Evolutionary conservation across 2,329 filamentous ascomycete species (phyloP), one percentile per base, ranked within the genome.

Genomic region (Rutstroemia sp.): DNA sequence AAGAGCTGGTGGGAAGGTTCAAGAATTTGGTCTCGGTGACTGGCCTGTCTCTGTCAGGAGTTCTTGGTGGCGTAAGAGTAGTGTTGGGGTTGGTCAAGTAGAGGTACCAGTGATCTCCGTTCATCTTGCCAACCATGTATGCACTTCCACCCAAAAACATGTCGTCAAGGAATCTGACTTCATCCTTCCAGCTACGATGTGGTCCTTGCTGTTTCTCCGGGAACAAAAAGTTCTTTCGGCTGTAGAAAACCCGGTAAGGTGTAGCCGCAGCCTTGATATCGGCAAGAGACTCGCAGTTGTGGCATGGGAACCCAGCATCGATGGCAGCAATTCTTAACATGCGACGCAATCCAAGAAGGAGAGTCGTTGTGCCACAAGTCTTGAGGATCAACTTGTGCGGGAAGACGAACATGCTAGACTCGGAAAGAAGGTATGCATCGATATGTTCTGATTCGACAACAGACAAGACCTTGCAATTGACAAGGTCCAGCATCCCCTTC

Each of bases 61-160:
- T 95, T 30, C 85, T 79, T 56, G 92, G 92, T 5, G 92, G 91
- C 0, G 92, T 95, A 62, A 95, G 77, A 54, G 82, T 77, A 49
- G 82, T 86, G 70, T 87, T 86, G 18, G 94, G 92, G 52, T 90
- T 90, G 12, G 94, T 97, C 67, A 97, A 86, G 75, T 99, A 99
- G 56, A 99, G 78, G 71, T 97, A 97, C 94, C 94, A 99, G 68
- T 99, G 94, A 72, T 99, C 94, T 58, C 94, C 92, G 66, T 99
- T 99, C 92, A 97, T 97, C 76, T 96, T 97, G 69, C 94, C 94
- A 63, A 99, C 95, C 92, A 97, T 96, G 73, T 99, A 99, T 51
- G 94, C 94, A 72, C 92, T 97, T 55, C 94, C 94, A 56, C 89
- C 87, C 60, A 88, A 79, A 71, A 99, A 96, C 73, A 92, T 89